Evolutionary conservation across 495 filamentous ascomycete species (phyloP).

Genomic region (Annulohypoxylon moriforme): DNA sequence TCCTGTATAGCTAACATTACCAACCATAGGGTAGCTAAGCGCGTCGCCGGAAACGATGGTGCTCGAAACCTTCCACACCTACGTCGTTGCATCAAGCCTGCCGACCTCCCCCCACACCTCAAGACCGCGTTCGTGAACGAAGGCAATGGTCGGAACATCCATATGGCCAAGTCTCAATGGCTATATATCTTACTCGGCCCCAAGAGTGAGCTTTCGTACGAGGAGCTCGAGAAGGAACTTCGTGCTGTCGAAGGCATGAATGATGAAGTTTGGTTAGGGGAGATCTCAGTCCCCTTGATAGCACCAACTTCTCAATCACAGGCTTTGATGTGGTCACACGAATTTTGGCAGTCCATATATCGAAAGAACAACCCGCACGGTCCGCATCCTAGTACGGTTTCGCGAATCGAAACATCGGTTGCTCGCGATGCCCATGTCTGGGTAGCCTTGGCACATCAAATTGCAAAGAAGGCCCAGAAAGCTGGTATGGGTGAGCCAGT

Average conservation of each 20-base stretch:
- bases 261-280: slow-evolving; percentile 60
- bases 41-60: slow-evolving; percentile 43
- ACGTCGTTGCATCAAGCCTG: slow-evolving; percentile 79
- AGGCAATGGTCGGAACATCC: slow-evolving; percentile 55
- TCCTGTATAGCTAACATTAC: slow-evolving; percentile 22
- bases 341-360: slow-evolving; percentile 90
- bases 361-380: slow-evolving; percentile 83
- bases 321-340: slow-evolving; percentile 77
- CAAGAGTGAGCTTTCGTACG: slow-evolving; percentile 52
- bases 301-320: slow-evolving; percentile 79
- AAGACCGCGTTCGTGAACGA: slow-evolving; percentile 62
- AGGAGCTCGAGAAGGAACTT: slow-evolving; percentile 53
- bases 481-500: slow-evolving; percentile 72
- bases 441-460: slow-evolving; percentile 73
- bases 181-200: slow-evolving; percentile 62
- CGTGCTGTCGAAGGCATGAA: slow-evolving; percentile 52
- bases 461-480: slow-evolving; percentile 67
- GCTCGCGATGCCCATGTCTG: slow-evolving; percentile 64
- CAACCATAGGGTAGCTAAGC: slow-evolving; percentile 35
- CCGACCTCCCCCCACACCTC: slow-evolving; percentile 69
- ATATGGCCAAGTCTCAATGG: slow-evolving; percentile 59
- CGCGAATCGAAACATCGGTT: slow-evolving; percentile 68
- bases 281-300: slow-evolving; percentile 74
- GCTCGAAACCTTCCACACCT: slow-evolving; percentile 78
- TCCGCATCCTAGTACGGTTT: slow-evolving; percentile 72